Evolutionary conservation across 495 filamentous ascomycete genomes (phyloP), one percentile per base, ranked within the genome.

Genomic region (Gamarada debralockiae): DNA sequence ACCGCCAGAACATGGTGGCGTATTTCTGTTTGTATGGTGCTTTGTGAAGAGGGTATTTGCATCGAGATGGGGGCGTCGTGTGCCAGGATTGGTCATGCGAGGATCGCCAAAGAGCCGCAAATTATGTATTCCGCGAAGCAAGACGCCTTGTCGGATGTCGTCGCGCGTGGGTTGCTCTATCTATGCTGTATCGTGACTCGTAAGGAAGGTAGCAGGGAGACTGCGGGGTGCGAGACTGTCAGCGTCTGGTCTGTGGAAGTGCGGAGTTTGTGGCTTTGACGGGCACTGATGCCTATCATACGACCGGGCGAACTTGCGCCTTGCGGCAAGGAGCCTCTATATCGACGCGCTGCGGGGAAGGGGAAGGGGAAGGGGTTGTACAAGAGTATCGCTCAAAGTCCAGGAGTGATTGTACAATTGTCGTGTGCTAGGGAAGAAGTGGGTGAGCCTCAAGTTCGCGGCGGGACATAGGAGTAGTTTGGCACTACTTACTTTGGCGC

Each of bases 1-100:
- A 97, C 70, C 91, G 84, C 92, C 92, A 97, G 70, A 97, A 97
- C 92, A 97, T 97, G 72, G 69, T 90, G 85, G 66, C 54, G 61
- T 74, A 73, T 63, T 68, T 73, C 59, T 36, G 50, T 31, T 12
- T 14, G 27, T 25, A 37, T 21, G 53, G 49, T 38, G 43, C 51
- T n/a, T 39, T 55, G 52, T 52, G 46, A 43, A 58, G 47, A 31
- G 20, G 34, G 15, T 40, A 47, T 23, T 55, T 31, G 31, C 46
- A 20, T 47, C 33, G 9, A 27, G 46, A 43, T 45, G 48, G 23
- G 39, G 3, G 20, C 40, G 14, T n/a, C n/a, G n/a, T n/a, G 25
- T 31, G 34, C 48, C 52, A 36, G 41, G 42, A 31, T 29, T 56
- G 56, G 56, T 62, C 59, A 62, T 58, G 56, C 56, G 59, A 46